phyloP scores from a whole-genome alignment of 176 grass and related monocot species.

The Cenchrus americanus region DNA sequence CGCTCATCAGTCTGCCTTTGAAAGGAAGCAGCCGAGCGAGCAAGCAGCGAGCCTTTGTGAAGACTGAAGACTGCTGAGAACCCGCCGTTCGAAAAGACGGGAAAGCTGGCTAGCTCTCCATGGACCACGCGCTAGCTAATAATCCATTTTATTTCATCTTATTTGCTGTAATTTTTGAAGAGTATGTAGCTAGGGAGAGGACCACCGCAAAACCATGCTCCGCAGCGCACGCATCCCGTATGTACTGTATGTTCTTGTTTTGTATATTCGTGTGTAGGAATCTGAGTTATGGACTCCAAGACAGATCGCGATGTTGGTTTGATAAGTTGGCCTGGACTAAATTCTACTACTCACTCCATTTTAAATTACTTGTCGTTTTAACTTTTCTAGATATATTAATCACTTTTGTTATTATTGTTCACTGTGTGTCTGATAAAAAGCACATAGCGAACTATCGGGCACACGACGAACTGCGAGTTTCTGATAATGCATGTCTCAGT shows the following conservation, averaged over 20 bases:
- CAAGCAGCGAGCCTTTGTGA: background rate
- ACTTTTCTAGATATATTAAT: too few relatives aligned
- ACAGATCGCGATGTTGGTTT: background rate
- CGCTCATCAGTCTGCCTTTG: background rate
- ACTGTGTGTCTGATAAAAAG: too few relatives aligned
- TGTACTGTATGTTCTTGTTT: background rate
- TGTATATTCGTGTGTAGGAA: background rate
- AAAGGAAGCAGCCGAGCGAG: background rate
- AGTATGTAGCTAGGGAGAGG: background rate
- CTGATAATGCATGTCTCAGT: too few relatives aligned
- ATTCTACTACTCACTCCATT: too few relatives aligned
- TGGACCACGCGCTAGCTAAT: slow-evolving; percentile 34
- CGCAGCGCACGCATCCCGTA: background rate
- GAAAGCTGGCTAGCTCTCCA: background rate
- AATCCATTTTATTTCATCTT: background rate
- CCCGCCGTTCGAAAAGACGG: slow-evolving; percentile 28
- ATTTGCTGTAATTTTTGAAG: background rate
- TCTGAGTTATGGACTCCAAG: background rate
- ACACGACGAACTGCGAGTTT: too few relatives aligned
- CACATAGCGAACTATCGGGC: too few relatives aligned
- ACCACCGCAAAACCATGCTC: background rate
- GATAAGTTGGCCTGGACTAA: too few relatives aligned
- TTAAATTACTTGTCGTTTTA: too few relatives aligned
- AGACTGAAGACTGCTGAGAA: background rate
- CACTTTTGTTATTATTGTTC: too few relatives aligned